Conservation (phyloP, 306 rosid species). For the Morella rubra region DNA sequence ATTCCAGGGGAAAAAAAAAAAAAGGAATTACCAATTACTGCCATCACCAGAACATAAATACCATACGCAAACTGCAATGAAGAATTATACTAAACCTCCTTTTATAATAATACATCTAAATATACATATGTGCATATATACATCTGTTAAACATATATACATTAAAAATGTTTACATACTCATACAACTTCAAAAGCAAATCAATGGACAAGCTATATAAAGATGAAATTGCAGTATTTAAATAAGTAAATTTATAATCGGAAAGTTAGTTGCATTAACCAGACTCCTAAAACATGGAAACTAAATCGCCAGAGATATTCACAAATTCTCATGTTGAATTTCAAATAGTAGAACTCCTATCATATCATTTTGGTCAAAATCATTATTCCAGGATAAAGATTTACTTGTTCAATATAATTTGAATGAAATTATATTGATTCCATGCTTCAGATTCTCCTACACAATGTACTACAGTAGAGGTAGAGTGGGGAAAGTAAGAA, state of each 20-base stretch:
- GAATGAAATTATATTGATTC: not conserved
- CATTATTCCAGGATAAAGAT: not conserved
- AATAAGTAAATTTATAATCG: not conserved
- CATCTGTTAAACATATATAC: not conserved
- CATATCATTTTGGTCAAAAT: not conserved
- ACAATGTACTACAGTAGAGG: not conserved
- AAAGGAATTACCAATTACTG: conserved; percentile 4
- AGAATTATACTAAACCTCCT: not conserved
- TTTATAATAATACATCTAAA: no score
- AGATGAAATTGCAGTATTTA: conserved; percentile 1
- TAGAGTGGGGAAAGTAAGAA: not conserved
- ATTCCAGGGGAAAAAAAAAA: conserved; percentile 1
- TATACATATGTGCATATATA: no score
- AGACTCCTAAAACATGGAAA: not conserved
- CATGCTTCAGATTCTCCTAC: not conserved
- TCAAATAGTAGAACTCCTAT: not conserved
- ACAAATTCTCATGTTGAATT: not conserved
- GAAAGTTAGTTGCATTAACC: not conserved
- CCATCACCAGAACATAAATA: conserved; percentile 10
- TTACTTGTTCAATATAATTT: not conserved
- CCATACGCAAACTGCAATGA: not conserved
- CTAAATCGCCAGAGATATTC: not conserved
- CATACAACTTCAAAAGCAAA: not conserved
- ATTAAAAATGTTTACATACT: no score
- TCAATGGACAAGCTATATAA: not conserved